These are phyloP conservation scores for Amanita inopinata DNA, from an alignment of 768 basidiomycete genomes.

Conservation along the genomic window DNA sequence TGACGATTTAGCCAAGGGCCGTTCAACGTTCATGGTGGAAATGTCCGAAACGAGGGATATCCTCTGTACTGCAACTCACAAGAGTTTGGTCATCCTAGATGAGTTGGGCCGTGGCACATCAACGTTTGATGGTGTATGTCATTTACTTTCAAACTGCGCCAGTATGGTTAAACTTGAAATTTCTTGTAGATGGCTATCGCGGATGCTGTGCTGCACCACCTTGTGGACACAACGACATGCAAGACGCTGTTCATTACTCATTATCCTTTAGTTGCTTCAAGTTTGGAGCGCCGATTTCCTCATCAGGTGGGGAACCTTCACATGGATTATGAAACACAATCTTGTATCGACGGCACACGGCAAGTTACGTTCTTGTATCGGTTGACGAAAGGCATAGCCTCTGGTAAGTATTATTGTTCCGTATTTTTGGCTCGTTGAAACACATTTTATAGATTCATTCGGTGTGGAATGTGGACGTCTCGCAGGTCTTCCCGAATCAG, in stretches of 20 bases:
- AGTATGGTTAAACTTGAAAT: not conserved
- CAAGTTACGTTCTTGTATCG: conserved; percentile 85
- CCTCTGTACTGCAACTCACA: conserved; percentile 59
- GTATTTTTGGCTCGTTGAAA: not conserved
- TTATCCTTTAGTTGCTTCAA: conserved; percentile 76
- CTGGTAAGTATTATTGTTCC: conserved; percentile 23
- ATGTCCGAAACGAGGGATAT: conserved; percentile 92
- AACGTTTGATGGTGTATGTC: conserved; percentile 75
- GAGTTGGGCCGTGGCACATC: conserved; percentile 86
- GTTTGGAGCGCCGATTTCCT: conserved; percentile 51
- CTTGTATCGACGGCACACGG: conserved; percentile 59
- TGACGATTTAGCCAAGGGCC: conserved; percentile 78
- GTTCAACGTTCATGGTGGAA: conserved; percentile 97
- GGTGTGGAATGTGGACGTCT: conserved; percentile 89
- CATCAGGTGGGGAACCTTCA: conserved; percentile 65
- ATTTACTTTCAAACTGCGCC: not conserved
- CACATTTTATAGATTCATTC: conserved; percentile 50
- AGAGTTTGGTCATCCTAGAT: conserved; percentile 84
- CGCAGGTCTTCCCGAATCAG: conserved; percentile 66
- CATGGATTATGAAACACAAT: conserved; percentile 74
- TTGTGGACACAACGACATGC: conserved; percentile 47
- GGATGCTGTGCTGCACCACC: conserved; percentile 65
- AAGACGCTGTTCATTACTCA: conserved; percentile 93
- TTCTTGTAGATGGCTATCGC: conserved; percentile 73
- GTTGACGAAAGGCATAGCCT: conserved; percentile 61